phyloP scores from a whole-genome alignment of 257 asterid species.

The Solanum peruvianum region DNA sequence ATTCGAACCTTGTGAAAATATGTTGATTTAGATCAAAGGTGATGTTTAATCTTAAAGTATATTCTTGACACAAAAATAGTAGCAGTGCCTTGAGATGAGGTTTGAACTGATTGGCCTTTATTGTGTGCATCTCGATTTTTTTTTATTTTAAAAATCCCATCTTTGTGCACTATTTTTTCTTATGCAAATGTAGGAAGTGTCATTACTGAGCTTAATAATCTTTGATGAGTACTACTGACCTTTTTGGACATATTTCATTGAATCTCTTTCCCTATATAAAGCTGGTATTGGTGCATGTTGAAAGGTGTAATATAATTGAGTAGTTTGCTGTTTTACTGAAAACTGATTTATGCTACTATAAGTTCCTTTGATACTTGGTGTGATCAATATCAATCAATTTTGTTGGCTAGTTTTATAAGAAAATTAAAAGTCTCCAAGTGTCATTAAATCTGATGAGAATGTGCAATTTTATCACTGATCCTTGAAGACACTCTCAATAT shows the following conservation, averaged over 20 bases:
- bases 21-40: not conserved
- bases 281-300: not conserved
- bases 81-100: not conserved
- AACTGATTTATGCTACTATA: not conserved
- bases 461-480: not conserved
- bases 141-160: not conserved
- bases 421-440: not conserved
- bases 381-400: not conserved
- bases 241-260: not conserved
- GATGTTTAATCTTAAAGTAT: not conserved
- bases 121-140: not conserved
- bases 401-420: not conserved
- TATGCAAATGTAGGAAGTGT: not conserved
- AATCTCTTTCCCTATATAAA: not conserved
- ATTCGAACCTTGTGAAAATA: not conserved
- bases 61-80: not conserved
- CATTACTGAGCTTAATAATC: not conserved
- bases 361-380: not conserved
- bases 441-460: not conserved
- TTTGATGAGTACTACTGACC: not conserved
- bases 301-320: not conserved
- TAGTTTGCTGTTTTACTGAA: not conserved
- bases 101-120: not conserved
- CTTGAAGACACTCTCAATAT: not conserved
- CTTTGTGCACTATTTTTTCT: not conserved